Evolutionary conservation across 805 yeast species (phyloP).

Genomic region (Ogataea populi-albae): DNA sequence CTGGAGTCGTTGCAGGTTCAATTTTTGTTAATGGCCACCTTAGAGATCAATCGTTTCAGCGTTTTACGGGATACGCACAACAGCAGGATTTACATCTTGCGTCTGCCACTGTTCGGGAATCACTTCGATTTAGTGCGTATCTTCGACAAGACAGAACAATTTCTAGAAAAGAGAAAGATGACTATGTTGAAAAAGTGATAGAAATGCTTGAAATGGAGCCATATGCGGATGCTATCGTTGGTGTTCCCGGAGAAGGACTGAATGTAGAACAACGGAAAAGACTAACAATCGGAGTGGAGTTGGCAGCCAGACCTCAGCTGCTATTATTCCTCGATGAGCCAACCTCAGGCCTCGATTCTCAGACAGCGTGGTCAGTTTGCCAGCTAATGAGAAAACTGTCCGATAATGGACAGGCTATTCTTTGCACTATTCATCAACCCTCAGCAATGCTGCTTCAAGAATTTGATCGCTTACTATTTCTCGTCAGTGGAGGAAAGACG

Average conservation of each 20-base stretch:
- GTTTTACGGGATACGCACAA: constrained; percentile 55
- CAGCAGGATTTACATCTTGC: constrained; percentile 52
- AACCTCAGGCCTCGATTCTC: constrained; percentile 57
- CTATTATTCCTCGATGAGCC: constrained; percentile 56
- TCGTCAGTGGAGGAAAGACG: constrained; percentile 49
- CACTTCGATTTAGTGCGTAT: constrained; percentile 44
- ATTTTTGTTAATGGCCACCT: constrained; percentile 52
- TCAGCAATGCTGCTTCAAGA: constrained; percentile 43
- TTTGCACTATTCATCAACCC: constrained; percentile 55
- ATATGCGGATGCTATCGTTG: constrained; percentile 52
- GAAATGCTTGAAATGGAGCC: constrained; percentile 38
- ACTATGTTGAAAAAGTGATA: constrained; percentile 41
- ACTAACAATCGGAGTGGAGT: constrained; percentile 51
- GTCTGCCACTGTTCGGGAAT: constrained; percentile 49
- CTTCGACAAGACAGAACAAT: constrained; percentile 40
- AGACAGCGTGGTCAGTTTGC: constrained; percentile 56
- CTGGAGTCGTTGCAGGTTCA: constrained; percentile 54
- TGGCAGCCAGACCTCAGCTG: constrained; percentile 51
- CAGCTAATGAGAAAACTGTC: constrained; percentile 47
- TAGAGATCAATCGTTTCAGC: constrained; percentile 45
- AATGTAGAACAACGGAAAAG: constrained; percentile 53
- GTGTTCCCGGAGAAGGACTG: constrained; percentile 44
- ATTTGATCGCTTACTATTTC: constrained; percentile 40
- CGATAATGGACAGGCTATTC: constrained; percentile 51
- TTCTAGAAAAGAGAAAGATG: constrained; percentile 39